phyloP scores from a whole-genome alignment of 768 basidiomycete species.

The Cyclocybe aegerita region DNA sequence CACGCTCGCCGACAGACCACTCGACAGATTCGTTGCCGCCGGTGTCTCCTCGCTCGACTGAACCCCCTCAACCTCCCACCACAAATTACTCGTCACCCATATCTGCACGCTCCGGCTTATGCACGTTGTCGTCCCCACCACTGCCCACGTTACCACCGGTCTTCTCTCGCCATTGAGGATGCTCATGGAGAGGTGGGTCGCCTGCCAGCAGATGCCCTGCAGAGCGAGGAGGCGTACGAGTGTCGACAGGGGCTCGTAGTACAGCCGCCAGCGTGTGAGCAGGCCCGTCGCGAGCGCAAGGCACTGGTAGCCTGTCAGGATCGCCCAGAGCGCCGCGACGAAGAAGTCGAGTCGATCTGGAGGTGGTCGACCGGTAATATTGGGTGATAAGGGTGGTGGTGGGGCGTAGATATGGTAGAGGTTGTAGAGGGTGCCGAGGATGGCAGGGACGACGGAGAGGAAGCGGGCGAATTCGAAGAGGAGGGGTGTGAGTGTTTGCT shows the following conservation, averaged over 20 bases:
- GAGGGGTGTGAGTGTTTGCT: constrained; percentile 50
- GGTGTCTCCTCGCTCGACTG: not conserved
- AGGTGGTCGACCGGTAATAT: constrained; percentile 22
- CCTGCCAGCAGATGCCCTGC: constrained; percentile 96
- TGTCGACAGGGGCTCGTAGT: constrained; percentile 86
- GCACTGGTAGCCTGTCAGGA: constrained; percentile 89
- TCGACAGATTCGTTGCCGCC: not conserved
- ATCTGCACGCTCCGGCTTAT: constrained; percentile 83
- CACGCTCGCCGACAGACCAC: too few relatives aligned
- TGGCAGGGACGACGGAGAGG: constrained; percentile 70
- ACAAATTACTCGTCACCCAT: constrained; percentile 94
- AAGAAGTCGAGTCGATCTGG: constrained; percentile 64
- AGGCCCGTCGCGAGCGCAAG: constrained; percentile 87
- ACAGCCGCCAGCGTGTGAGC: constrained; percentile 84
- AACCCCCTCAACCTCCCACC: constrained; percentile 34
- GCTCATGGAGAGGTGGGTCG: constrained; percentile 81
- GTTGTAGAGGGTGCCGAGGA: constrained; percentile 65
- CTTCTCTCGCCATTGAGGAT: constrained; percentile 68
- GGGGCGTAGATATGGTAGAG: constrained; percentile 51
- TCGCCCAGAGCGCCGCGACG: constrained; percentile 71
- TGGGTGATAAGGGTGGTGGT: constrained; percentile 21
- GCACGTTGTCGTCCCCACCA: constrained; percentile 87
- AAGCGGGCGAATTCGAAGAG: constrained; percentile 72
- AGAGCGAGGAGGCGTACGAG: constrained; percentile 90
- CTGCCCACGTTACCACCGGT: constrained; percentile 87